Evolutionary conservation across 805 yeast species (phyloP).

Genomic region (Candida palmyrensis): DNA sequence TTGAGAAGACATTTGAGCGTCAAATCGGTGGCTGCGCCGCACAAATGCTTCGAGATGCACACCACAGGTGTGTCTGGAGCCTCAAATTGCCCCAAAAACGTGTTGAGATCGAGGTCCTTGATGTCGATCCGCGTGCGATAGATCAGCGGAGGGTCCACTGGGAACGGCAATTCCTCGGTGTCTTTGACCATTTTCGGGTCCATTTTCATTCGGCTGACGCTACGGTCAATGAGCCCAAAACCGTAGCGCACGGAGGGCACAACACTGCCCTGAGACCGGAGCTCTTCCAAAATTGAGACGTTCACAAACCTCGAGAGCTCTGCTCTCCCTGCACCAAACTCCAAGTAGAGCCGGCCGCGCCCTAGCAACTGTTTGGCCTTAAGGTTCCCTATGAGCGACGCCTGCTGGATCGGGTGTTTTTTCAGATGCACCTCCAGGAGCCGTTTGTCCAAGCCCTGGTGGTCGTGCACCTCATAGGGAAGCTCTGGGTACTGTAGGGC

Average conservation of each 20-base stretch:
- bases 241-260: slow-evolving; percentile 17
- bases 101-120: slow-evolving; percentile 59
- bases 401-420: slow-evolving; percentile 81
- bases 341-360: slow-evolving; percentile 42
- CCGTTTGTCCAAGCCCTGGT: slow-evolving; percentile 33
- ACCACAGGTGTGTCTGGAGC: slow-evolving; percentile 24
- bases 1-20: slow-evolving; percentile 62
- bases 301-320: slow-evolving; percentile 68
- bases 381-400: slow-evolving; percentile 71
- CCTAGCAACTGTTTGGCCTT: slow-evolving; percentile 35
- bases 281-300: slow-evolving; percentile 25
- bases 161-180: slow-evolving; percentile 13
- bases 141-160: slow-evolving; percentile 23
- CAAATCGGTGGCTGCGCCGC: slow-evolving; percentile 92
- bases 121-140: slow-evolving; percentile 69
- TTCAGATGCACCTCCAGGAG: slow-evolving; percentile 47
- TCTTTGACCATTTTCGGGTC: slow-evolving; percentile 67
- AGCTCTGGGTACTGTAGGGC: slow-evolving; percentile 13
- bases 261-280: slow-evolving; percentile 3
- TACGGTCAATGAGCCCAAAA: slow-evolving; percentile 69
- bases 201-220: slow-evolving; percentile 71
- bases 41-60: slow-evolving; percentile 80
- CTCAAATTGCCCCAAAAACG: slow-evolving; percentile 27
- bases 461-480: slow-evolving; percentile 12
- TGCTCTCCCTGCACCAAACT: slow-evolving; percentile 90